Base-by-base conservation (phyloP, 140 eudicot genomes). In the Oenanthe javanica region DNA sequence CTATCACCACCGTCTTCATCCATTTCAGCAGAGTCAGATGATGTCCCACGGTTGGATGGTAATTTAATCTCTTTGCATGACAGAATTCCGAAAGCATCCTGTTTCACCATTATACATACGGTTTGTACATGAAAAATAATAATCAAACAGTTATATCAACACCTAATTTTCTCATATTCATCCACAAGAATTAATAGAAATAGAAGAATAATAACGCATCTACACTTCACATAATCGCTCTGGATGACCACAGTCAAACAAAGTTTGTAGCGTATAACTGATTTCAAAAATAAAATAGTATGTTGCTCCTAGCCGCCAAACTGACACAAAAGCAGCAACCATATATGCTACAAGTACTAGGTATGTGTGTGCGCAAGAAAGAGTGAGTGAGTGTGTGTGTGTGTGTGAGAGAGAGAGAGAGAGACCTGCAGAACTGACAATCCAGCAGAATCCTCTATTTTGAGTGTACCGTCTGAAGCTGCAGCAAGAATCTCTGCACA, bases 151-250 rank as follows among this genome's bases (percentile, higher is more conserved):
- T 1, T 0, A 67, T 36, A 67, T 11, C 4, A 31, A 43, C 77
- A 72, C 27, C 51, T 72, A 42, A 16, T 89, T 84, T 88, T 91
- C 79, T 96, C 99, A 51, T 98, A 96, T 81, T 96, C 97, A 47
- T 96, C 99, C 73, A 96, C 98, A 77, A 96, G 97, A 43, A 92
- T 87, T 78, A 93, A 69, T 7, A 96, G 88, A 82, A 96, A 96
- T 43, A 98, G 88, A 81, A 96, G 98, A 77, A 96, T 93, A 78
- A 96, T 93, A 54, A 91, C 86, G 23, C 98, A 97, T 84, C 97
- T 88, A 97, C 99, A 96, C 89, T 96, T 96, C 83, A 96, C 98
- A 81, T 96, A 93, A 86, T 96, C 99, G 82, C 97, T 82, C 96
- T 96, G 89, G 72, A 83, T 66, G 81, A 19, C 75, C 79, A 38